Evolutionary conservation across 164 flowering plant species (phyloP), one percentile per base, ranked within the genome.

Genomic region (Amborella trichopoda): DNA sequence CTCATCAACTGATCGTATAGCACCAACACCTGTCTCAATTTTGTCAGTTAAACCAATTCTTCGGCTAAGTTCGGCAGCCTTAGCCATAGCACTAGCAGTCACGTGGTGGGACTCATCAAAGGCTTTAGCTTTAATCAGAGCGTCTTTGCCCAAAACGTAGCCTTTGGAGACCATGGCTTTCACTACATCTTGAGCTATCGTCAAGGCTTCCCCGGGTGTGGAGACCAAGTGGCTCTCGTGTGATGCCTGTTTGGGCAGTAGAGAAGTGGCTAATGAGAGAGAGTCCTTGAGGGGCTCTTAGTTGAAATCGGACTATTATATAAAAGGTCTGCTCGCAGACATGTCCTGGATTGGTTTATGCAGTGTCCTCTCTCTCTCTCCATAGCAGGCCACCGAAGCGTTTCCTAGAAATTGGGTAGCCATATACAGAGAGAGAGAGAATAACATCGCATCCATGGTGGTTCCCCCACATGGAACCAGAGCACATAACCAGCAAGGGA

Each of bases 121-220:
- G 6, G 73, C 86, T 66, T 81, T 90, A 22, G 98, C 98, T 56
- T 74, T 83, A 52, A 49, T 17, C 38, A 86, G 40, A 50, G 88
- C 84, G 48, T 78, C 98, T 62, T 81, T 81, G 42, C 89, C 75
- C 17, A 90, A 58, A 23, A 72, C 71, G 26, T 83, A 90, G 19
- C 98, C 97, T 53, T 77, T 83, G 28, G 91, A 50, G 27, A 81
- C 11, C 95, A 90, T 86, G 52, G 82, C 63, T 53, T 63, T 78
- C 1, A 86, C 94, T 2, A 81, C 86, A 45, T 89, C 90, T 54
- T 85, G 95, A 12, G 95, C 80, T 59, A 75, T 30, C 1, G 83
- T 68, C 14, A 78, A 73, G 12, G 96, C 94, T 68, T 83, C 94
- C 12, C 85, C 78, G 4, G 90, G 72, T 23, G 75, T 55, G 5